Evolutionary conservation across 140 eudicot species (phyloP).

Genomic region (Stevia rebaudiana): DNA sequence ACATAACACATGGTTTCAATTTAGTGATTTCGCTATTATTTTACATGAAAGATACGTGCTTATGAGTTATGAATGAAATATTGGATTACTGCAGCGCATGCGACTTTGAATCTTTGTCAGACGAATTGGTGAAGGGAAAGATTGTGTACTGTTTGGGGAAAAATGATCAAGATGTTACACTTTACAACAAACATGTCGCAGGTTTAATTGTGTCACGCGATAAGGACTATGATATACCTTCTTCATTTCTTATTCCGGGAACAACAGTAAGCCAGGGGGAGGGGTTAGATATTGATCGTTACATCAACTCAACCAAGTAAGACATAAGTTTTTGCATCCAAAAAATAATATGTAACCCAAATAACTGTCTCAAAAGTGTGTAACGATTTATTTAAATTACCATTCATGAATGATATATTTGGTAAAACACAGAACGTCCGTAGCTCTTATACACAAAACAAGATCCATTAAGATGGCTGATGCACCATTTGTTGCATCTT

Average conservation of each 20-base stretch:
- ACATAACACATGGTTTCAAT: too few relatives aligned
- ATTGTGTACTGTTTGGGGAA: constrained; percentile 60
- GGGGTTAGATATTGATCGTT: constrained; percentile 50
- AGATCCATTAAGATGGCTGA: constrained; percentile 26
- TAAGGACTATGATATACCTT: constrained; percentile 31
- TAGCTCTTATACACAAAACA: constrained; percentile 48
- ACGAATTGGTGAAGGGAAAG: constrained; percentile 54
- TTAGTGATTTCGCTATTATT: too few relatives aligned
- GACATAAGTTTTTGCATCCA: constrained; percentile 1
- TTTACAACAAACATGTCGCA: constrained; percentile 31
- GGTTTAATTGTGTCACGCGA: constrained; percentile 48
- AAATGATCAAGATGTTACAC: constrained; percentile 35
- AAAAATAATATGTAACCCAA: too few relatives aligned
- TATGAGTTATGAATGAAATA: too few relatives aligned
- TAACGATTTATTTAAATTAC: background rate
- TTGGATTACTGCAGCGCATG: constrained; percentile 46
- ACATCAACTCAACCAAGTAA: constrained; percentile 73
- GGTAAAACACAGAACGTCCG: constrained; percentile 32
- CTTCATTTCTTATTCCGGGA: constrained; percentile 41
- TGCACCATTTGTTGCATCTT: constrained; percentile 58
- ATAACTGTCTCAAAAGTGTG: too few relatives aligned
- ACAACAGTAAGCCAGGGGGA: constrained; percentile 27
- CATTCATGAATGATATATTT: background rate
- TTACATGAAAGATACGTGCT: too few relatives aligned
- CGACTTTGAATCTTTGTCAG: constrained; percentile 36